Evolutionary conservation across 441 rosid genomes (phyloP).

Genomic region (Syzygium malaccense): DNA sequence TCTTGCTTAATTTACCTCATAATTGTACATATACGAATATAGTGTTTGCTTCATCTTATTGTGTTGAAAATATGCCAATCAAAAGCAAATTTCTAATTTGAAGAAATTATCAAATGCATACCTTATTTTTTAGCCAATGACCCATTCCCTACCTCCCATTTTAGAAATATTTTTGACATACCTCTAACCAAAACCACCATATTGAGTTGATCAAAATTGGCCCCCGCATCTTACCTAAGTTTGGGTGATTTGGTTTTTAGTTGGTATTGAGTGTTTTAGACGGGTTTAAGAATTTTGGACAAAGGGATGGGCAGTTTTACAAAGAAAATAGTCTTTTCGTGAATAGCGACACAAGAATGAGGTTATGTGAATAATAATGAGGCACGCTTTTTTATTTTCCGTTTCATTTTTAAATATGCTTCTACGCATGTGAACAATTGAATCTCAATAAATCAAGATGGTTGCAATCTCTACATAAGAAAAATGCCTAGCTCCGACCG

Average conservation of each 20-base stretch:
- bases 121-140: not conserved
- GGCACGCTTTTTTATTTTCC: not conserved
- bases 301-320: not conserved
- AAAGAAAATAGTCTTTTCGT: not conserved
- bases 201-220: no score
- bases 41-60: not conserved
- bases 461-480: not conserved
- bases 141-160: not conserved
- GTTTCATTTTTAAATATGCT: not conserved
- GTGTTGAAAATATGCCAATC: not conserved
- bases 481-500: not conserved
- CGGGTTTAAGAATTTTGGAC: no score
- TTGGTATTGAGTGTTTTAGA: no score
- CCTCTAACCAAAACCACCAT: not conserved
- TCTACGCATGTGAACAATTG: not conserved
- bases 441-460: not conserved
- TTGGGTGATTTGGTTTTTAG: no score
- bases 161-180: not conserved
- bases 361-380: not conserved
- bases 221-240: no score
- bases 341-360: not conserved
- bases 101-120: not conserved
- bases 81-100: not conserved
- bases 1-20: not conserved
- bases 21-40: not conserved